Evolutionary conservation across 1,284 basidiomycete species (phyloP), one percentile per base, ranked within the genome.

Genomic region (Phellinidium pouzarii): DNA sequence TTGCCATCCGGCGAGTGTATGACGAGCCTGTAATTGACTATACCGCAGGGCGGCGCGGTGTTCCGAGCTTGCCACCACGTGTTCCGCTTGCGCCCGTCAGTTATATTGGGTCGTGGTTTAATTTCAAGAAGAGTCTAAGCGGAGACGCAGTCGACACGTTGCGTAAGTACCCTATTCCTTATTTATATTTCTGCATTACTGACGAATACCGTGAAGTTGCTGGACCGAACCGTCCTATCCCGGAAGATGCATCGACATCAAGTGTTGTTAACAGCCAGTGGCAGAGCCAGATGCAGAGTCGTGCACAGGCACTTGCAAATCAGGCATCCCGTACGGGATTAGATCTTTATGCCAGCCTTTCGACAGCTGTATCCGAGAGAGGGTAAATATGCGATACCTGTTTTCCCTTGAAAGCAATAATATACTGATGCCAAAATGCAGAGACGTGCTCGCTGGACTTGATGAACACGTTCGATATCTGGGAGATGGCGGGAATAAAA

Each of bases 381-480:
- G 83, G 84, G 82, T 84, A 53, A 53, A 72, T 5, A 7, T 34
- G 31, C 31, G 7, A 27, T 19, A 14, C n/a, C 11, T n/a, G 22
- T 54, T 40, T 29, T 49, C 43, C 20, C 12, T n/a, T 29, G 12
- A 20, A 12, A 36, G 20, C 25, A 29, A 17, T 3, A 14, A 12
- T 53, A 22, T 38, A 17, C 17, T 47, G n/a, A 50, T 17, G 12
- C 9, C 17, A 19, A 20, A 29, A 11, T 40, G 37, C 50, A 84
- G 82, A 14, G 77, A 84, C 66, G 69, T 77, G 66, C 68, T 85
- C 2, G 75, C 72, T 17, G 73, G 79, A 52, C 64, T 86, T 34
- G 79, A 84, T 59, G 78, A 83, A 46, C 74, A 74, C 3, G 78
- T 87, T 59, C 76, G 79, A 48, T 73, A 78, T 0, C 64, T 87